Evolutionary conservation across 768 basidiomycete genomes (phyloP).

Genomic region (Rossbeevera mucosa): DNA sequence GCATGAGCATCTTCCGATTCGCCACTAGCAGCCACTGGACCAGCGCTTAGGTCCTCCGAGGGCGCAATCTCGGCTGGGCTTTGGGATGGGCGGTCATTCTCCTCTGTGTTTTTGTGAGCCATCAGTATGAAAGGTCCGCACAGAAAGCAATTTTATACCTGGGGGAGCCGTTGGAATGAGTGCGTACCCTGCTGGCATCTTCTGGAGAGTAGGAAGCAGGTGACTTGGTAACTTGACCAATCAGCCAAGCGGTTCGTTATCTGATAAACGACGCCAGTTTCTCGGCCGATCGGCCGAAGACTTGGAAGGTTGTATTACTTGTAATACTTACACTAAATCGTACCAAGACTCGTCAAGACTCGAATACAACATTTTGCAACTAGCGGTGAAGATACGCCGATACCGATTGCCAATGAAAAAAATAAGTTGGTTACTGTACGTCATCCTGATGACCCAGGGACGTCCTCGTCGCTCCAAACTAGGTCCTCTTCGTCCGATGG

Average conservation of each 20-base stretch:
- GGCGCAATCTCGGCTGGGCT: background rate
- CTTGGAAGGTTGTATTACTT: no score
- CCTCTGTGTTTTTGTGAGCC: background rate
- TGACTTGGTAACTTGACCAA: slow-evolving; percentile 2
- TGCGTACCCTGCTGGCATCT: slow-evolving; percentile 18
- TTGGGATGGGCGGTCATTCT: background rate
- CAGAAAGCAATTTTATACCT: slow-evolving; percentile 4
- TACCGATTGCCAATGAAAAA: background rate
- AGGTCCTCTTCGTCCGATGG: slow-evolving; percentile 50
- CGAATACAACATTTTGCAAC: background rate
- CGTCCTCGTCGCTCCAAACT: slow-evolving; percentile 49
- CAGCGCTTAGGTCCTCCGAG: background rate
- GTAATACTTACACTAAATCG: background rate
- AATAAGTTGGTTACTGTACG: background rate
- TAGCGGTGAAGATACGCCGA: background rate
- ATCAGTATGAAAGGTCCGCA: background rate
- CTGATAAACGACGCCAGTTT: slow-evolving; percentile 5
- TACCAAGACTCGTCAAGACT: background rate
- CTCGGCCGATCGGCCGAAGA: no score
- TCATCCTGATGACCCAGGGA: background rate
- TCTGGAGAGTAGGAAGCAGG: background rate
- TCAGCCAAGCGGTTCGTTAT: background rate
- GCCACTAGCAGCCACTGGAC: background rate
- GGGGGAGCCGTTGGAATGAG: slow-evolving; percentile 10
- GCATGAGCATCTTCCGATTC: slow-evolving; percentile 27